Evolutionary conservation across 495 filamentous ascomycete genomes (phyloP).

Genomic region (Amphirosellinia nigrospora): DNA sequence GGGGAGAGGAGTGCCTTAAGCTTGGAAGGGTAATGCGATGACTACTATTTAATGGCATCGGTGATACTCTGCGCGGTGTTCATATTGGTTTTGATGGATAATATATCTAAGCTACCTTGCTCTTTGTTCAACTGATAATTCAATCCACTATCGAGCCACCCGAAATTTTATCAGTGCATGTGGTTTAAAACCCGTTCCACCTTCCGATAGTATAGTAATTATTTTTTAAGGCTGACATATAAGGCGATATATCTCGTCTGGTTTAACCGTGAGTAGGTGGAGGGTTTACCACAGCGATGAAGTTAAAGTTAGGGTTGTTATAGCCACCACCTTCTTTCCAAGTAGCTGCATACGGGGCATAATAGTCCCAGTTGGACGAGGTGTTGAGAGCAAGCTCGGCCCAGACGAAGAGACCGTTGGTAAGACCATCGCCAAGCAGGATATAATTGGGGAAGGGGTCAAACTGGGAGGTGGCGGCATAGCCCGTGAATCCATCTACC

Average conservation of each 20-base stretch:
- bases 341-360: conserved; percentile 41
- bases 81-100: too few relatives aligned
- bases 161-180: too few relatives aligned
- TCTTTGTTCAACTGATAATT: too few relatives aligned
- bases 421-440: conserved; percentile 54
- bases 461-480: conserved; percentile 44
- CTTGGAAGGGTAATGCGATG: not conserved
- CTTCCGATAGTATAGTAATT: not conserved
- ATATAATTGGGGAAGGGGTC: conserved; percentile 51
- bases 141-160: not conserved
- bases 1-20: conserved; percentile 58
- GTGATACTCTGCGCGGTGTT: too few relatives aligned
- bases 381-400: conserved; percentile 65
- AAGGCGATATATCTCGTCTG: not conserved
- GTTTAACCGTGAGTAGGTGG: conserved; percentile 37
- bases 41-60: too few relatives aligned
- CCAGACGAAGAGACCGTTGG: conserved; percentile 61
- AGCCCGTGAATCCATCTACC: conserved; percentile 44
- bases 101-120: too few relatives aligned
- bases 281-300: conserved; percentile 29
- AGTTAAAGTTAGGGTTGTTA: conserved; percentile 38
- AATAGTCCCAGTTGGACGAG: conserved; percentile 44
- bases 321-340: conserved; percentile 43
- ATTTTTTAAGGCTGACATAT: too few relatives aligned
- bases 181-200: not conserved